Conservation (phyloP, 139 green algal species). For the Chlamydomonas eustigma region DNA sequence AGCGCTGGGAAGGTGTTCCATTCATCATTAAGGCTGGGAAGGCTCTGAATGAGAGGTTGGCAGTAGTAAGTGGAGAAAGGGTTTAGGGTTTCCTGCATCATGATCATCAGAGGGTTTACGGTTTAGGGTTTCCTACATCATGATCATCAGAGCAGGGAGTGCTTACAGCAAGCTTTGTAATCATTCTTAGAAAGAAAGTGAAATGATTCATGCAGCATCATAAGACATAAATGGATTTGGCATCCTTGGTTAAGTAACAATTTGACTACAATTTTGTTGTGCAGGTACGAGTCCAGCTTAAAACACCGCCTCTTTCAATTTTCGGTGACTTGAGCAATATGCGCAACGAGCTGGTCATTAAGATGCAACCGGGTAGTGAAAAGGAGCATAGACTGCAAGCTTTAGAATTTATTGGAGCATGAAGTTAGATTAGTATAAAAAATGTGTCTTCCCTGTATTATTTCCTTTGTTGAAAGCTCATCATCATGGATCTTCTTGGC, state of each 20-base stretch:
- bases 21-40: slow-evolving; percentile 96
- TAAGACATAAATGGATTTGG: no score
- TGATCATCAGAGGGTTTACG: not conserved
- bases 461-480: no score
- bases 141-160: no score
- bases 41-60: slow-evolving; percentile 60
- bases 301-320: slow-evolving; percentile 37
- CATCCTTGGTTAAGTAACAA: no score
- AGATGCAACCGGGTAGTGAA: slow-evolving; percentile 46
- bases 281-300: slow-evolving; percentile 63
- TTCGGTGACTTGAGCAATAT: slow-evolving; percentile 49
- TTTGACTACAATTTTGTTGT: no score
- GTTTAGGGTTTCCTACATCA: slow-evolving; percentile 2
- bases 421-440: no score
- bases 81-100: not conserved
- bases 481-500: no score
- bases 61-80: slow-evolving; percentile 16
- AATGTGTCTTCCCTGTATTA: no score
- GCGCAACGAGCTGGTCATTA: slow-evolving; percentile 95
- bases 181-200: no score
- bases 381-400: not conserved
- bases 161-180: no score
- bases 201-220: no score
- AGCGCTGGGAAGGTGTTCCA: slow-evolving; percentile 82
- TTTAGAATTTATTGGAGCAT: not conserved